Base-by-base conservation (phyloP, 2,329 filamentous ascomycete genomes). In the Phyllosticta capitalensis region DNA sequence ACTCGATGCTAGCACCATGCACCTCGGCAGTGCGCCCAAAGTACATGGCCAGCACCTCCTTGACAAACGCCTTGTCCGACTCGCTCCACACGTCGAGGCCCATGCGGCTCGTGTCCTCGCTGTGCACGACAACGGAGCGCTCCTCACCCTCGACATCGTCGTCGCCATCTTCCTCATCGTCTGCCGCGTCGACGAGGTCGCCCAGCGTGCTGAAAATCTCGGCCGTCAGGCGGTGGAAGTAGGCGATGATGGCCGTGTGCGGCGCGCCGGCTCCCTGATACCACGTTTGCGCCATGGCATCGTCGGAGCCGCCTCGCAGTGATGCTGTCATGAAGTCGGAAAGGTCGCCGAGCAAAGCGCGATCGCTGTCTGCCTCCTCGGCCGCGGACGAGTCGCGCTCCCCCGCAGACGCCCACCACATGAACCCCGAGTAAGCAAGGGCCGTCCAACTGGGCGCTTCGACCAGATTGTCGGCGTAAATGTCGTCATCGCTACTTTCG, bases 351-450 rank as follows among this genome's bases (percentile, higher is more conserved):
- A 79, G 67, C 1, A 79, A 65, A 58, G 73, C 71, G 19, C 72
- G 71, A 61, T 80, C 77, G 26, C 78, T 75, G 58, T 81, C 77
- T 61, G 77, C 76, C 65, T 84, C 82, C 60, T 83, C 78, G 1
- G 78, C 75, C 9, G 80, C 73, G 55, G 78, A 79, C 12, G 78
- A 76, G 26, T 81, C 78, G 62, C 87, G 83, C 72, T 94, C 89
- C 61, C 89, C 89, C 0, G 89, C 88, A 17, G 86, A 90, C 1
- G 89, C 89, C 89, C 90, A 94, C 89, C 89, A 94, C 82, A 92
- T 90, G 76, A 92, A 92, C 22, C 87, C 86, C 58, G 83, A 84
- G 73, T 92, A 94, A 5, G 89, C 89, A 24, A 92, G 81, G 1
- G 87, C 84, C 0, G 87, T 80, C 89, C 83, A 86, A 0, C 81